These are phyloP conservation scores for Coemansia sp. DNA, from an alignment of 192 early-diverging fungal species.

Conservation along the genomic window DNA sequence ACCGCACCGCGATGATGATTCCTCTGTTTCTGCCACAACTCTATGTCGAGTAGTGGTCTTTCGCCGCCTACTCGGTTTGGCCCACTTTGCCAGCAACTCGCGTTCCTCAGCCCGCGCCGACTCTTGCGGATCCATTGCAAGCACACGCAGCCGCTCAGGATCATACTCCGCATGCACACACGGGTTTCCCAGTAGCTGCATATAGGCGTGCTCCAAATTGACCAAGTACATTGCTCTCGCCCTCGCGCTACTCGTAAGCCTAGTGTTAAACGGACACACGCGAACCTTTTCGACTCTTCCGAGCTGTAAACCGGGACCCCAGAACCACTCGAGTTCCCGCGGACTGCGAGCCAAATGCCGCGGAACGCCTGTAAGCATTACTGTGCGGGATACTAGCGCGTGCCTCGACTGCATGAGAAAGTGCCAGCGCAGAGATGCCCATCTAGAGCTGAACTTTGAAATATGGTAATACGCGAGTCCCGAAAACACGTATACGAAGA, in stretches of 20 bases:
- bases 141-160: constrained; percentile 33
- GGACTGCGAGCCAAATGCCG: constrained; percentile 52
- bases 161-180: constrained; percentile 67
- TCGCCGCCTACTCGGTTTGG: constrained; percentile 20
- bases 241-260: constrained; percentile 60
- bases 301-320: constrained; percentile 58
- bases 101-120: constrained; percentile 29
- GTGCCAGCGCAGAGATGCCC: constrained; percentile 58
- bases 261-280: constrained; percentile 62
- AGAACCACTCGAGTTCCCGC: constrained; percentile 69
- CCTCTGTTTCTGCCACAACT: no score
- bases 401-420: constrained; percentile 55
- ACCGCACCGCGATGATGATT: no score
- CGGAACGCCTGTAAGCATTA: constrained; percentile 74
- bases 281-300: constrained; percentile 70
- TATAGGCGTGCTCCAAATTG: constrained; percentile 61
- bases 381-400: constrained; percentile 61
- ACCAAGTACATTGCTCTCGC: constrained; percentile 61
- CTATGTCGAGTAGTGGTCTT: no score
- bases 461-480: constrained; percentile 56
- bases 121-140: constrained; percentile 25
- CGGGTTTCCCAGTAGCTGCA: constrained; percentile 70
- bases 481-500: constrained; percentile 55
- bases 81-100: constrained; percentile 32
- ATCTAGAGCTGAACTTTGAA: constrained; percentile 51